These are phyloP conservation scores for Thecaphora thlaspeos DNA, from an alignment of 1,284 basidiomycete species.

Conservation along the genomic window DNA sequence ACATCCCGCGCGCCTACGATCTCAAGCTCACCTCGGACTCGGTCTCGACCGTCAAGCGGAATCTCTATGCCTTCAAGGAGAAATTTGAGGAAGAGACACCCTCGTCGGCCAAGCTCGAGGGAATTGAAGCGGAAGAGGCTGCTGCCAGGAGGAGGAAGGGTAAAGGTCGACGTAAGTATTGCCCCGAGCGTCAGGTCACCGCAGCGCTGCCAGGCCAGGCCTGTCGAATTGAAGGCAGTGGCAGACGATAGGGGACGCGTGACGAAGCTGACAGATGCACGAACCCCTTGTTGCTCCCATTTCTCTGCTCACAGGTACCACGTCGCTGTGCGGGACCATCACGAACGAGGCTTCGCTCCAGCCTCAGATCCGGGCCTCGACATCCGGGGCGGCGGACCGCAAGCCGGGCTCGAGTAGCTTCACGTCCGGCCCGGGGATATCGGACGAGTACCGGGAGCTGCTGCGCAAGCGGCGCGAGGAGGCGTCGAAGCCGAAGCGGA, in stretches of 20 bases:
- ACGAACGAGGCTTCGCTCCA: slow-evolving; percentile 53
- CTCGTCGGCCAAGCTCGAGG: slow-evolving; percentile 3
- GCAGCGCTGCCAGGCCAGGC: too few relatives aligned
- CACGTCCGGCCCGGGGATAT: slow-evolving; percentile 34
- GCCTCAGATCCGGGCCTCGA: slow-evolving; percentile 33
- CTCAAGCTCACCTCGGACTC: slow-evolving; percentile 45
- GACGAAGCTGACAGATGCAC: neutral
- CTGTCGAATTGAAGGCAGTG: too few relatives aligned
- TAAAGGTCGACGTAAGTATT: slow-evolving; percentile 5
- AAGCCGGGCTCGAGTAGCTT: slow-evolving; percentile 31
- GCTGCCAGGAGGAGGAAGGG: slow-evolving; percentile 2
- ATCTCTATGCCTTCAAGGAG: slow-evolving; percentile 53
- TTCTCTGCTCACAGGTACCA: slow-evolving; percentile 13
- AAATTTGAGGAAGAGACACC: slow-evolving; percentile 20
- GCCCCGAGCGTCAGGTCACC: too few relatives aligned
- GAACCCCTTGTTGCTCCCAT: neutral
- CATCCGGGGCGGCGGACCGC: slow-evolving; percentile 5
- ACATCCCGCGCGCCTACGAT: slow-evolving; percentile 47
- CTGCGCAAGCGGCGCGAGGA: slow-evolving; percentile 59
- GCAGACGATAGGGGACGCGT: too few relatives aligned
- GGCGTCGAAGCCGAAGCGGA: slow-evolving; percentile 59
- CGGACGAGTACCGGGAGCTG: slow-evolving; percentile 60
- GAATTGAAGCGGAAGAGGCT: neutral
- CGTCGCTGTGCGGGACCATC: slow-evolving; percentile 44
- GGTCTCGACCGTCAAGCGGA: slow-evolving; percentile 29